A percentile compares a stretch with the other conserved stretches of the same genome.
These are phyloP conservation scores for Dipodascopsis uninucleata DNA, from an alignment of 805 yeast species.

Conservation along the genomic window DNA sequence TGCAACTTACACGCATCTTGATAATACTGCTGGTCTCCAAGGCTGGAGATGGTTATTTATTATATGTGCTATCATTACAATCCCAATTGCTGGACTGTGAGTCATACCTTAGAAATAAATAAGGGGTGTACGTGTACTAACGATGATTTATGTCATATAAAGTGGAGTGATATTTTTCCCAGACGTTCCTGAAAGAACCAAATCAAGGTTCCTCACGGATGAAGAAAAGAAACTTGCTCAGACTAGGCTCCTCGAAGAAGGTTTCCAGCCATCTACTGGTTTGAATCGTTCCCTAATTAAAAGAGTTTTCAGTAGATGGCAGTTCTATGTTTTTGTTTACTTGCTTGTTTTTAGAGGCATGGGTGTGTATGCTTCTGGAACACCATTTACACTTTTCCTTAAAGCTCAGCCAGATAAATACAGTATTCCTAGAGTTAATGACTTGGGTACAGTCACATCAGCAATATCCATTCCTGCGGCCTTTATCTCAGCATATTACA, in stretches of 20 bases:
- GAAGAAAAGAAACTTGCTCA: slow-evolving; percentile 5
- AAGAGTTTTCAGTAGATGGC: not conserved
- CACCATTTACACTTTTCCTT: not conserved
- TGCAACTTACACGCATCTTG: slow-evolving; percentile 40
- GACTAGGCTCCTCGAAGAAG: not conserved
- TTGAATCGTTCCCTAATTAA: not conserved
- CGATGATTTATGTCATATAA: not conserved
- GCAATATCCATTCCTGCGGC: not conserved
- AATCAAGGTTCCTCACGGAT: slow-evolving; percentile 14
- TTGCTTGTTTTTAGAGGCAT: not conserved
- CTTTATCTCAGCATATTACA: not conserved
- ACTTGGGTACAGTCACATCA: slow-evolving; percentile 1
- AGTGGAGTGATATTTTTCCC: slow-evolving; percentile 20
- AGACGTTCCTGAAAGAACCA: slow-evolving; percentile 41
- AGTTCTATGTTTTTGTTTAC: not conserved
- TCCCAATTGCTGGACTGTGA: slow-evolving; percentile 34
- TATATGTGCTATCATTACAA: slow-evolving; percentile 37
- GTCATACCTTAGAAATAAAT: slow-evolving; percentile 41
- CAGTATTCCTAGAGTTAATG: too few species aligned
- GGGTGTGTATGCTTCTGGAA: not conserved
- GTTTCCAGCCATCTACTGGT: not conserved
- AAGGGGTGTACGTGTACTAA: not conserved
- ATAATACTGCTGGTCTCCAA: slow-evolving; percentile 42
- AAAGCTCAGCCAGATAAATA: slow-evolving; percentile 1
- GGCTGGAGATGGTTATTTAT: slow-evolving; percentile 67